Conservation (phyloP, 2,329 filamentous ascomycete genomes). For the Penicillium sp. region DNA sequence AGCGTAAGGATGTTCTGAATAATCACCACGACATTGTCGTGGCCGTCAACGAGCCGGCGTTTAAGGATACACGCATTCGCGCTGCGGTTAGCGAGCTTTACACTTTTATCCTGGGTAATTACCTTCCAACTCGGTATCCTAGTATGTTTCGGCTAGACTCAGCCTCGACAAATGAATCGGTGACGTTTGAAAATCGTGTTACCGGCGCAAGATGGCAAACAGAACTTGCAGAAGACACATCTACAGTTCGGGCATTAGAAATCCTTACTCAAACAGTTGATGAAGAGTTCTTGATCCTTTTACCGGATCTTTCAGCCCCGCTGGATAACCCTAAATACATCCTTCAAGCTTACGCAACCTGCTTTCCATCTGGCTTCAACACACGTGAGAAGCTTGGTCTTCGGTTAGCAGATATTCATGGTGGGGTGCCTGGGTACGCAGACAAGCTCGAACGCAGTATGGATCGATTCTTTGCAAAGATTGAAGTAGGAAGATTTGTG, state of each 20-base stretch:
- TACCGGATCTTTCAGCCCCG: constrained; percentile 42
- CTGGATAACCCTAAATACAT: constrained; percentile 50
- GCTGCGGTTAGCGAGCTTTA: constrained; percentile 62
- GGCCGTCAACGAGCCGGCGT: constrained; percentile 42
- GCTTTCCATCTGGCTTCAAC: constrained; percentile 64
- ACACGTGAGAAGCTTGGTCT: constrained; percentile 59
- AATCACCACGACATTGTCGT: constrained; percentile 48
- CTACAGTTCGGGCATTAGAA: constrained; percentile 6
- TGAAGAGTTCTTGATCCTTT: constrained; percentile 63
- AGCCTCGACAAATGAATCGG: constrained; percentile 41
- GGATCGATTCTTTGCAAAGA: constrained; percentile 63
- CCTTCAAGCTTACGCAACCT: constrained; percentile 60
- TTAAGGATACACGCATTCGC: constrained; percentile 38
- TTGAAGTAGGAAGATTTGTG: constrained; percentile 60
- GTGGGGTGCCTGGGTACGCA: constrained; percentile 61
- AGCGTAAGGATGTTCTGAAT: constrained; percentile 54
- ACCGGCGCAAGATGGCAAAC: constrained; percentile 5
- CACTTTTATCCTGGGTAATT: constrained; percentile 57
- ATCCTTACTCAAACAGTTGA: constrained; percentile 60
- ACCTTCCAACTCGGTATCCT: constrained; percentile 63
- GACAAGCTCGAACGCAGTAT: constrained; percentile 62
- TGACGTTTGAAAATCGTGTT: constrained; percentile 8
- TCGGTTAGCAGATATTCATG: constrained; percentile 60
- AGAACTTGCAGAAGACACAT: not conserved
- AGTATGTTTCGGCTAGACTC: constrained; percentile 51